Percentiles rank a stretch among this genome's conserved stretches.
phyloP scores from a whole-genome alignment of 2,329 filamentous ascomycete genomes.

The Hypoxylon sp. region DNA sequence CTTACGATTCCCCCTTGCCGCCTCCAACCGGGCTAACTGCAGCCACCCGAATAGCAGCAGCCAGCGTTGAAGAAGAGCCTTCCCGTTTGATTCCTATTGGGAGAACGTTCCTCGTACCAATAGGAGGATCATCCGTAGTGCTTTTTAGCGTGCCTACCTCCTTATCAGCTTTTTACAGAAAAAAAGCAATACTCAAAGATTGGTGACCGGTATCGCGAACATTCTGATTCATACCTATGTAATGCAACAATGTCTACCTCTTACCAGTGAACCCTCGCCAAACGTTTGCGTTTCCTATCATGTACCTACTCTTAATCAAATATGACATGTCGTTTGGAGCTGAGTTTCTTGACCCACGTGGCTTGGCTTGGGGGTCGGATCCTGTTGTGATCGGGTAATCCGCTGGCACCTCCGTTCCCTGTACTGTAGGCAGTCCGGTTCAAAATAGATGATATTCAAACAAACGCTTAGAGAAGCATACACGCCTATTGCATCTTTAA shows the following conservation, averaged over 20 bases:
- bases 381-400: background rate
- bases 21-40: background rate
- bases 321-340: background rate
- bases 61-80: constrained; percentile 1
- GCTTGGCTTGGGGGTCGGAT: background rate
- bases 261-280: background rate
- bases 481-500: background rate
- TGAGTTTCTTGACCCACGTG: background rate
- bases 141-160: too few relatives aligned
- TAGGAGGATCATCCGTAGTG: background rate
- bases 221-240: background rate
- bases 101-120: background rate
- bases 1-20: background rate
- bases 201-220: background rate
- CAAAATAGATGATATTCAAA: background rate
- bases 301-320: background rate
- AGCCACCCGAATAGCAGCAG: constrained; percentile 14
- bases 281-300: background rate
- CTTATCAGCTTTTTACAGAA: background rate
- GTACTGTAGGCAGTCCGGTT: background rate
- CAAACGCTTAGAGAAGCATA: background rate
- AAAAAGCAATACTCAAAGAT: background rate
- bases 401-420: background rate
- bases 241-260: background rate
- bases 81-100: constrained; percentile 3